Base-by-base conservation (phyloP, 163 green algal genomes). In the Dunaliella salina region DNA sequence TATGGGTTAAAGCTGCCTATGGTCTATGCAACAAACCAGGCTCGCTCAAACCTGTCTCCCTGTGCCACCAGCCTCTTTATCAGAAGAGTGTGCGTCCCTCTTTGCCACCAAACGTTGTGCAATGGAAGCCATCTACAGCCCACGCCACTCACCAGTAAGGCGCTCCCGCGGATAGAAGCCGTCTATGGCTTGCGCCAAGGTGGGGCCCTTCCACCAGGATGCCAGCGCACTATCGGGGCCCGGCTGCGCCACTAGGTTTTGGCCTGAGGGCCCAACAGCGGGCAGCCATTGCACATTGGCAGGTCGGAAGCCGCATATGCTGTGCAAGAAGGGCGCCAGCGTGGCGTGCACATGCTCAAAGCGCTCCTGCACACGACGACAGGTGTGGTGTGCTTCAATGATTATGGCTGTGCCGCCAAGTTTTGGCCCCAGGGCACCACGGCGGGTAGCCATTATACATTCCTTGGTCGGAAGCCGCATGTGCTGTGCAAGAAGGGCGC, bases 321-420 rank as follows among this genome's bases (percentile, higher is more conserved):
- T 90, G 12, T 25, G 25, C 69, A 99, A 90, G 88, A 98, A 99
- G 0, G 96, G 94, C 82, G 90, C 88, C 86, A 99, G 89, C 84
- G 90, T 45, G 8, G 86, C 88, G 63, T 90, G 84, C 79, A 99
- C 96, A 30, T 91, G 33, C 25, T 96, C 88, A 88, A 98, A 99
- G 26, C 95, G 92, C 29, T 91, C 85, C 93, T 96, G 88, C 63
- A 75, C 40, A 50, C 40, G 40, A 50, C 40, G 8, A 8, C n/a
- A n/a, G n/a, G 57, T 69, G 57, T 26, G 57, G 57, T 18, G 18
- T 69, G 57, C 57, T 26, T 69, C 57, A 18, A 69, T 69, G 57
- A 69, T 69, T 69, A 26, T 69, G n/a, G n/a, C n/a, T n/a, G n/a
- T n/a, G n/a, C n/a, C n/a, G 57, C 57, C 57, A 69, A 18, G 57